Conservation (phyloP, 2,329 filamentous ascomycete genomes). For the Tolypocladium cylindrosporum region DNA sequence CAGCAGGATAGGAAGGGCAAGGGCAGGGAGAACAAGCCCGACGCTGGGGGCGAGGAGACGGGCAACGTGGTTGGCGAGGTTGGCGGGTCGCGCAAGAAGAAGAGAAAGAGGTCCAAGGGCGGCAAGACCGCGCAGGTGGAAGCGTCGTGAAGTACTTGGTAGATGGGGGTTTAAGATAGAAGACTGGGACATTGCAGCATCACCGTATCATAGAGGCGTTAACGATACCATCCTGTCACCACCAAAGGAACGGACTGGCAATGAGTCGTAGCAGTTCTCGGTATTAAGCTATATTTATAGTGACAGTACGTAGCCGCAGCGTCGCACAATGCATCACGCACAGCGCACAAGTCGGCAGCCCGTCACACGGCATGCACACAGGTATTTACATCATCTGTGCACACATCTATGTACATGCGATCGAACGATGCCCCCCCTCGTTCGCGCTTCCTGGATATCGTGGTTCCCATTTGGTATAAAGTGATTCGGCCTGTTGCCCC, state of each 20-base stretch:
- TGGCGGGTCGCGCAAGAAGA: conserved; percentile 30
- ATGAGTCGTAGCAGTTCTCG: accelerated
- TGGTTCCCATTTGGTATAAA: neutral
- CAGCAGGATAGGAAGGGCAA: neutral
- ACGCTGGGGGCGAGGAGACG: neutral
- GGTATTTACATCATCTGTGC: neutral
- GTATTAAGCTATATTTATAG: neutral
- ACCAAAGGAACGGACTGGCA: too few species aligned
- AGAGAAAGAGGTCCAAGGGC: conserved; percentile 41
- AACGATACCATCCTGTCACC: conserved; percentile 1
- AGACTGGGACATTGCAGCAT: neutral
- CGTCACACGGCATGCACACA: neutral
- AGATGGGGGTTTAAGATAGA: neutral
- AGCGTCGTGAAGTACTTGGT: neutral
- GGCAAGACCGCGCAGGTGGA: conserved; percentile 25
- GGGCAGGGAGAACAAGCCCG: neutral
- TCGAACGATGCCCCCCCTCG: neutral
- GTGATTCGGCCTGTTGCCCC: neutral
- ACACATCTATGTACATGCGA: neutral
- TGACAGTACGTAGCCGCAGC: neutral
- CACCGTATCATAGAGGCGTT: neutral
- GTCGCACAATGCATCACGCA: neutral
- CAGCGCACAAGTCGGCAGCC: too few species aligned
- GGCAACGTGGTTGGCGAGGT: conserved; percentile 19
- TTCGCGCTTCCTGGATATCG: neutral